Base-by-base conservation (phyloP, 2,329 filamentous ascomycete species). In the Xylaria sp. region DNA sequence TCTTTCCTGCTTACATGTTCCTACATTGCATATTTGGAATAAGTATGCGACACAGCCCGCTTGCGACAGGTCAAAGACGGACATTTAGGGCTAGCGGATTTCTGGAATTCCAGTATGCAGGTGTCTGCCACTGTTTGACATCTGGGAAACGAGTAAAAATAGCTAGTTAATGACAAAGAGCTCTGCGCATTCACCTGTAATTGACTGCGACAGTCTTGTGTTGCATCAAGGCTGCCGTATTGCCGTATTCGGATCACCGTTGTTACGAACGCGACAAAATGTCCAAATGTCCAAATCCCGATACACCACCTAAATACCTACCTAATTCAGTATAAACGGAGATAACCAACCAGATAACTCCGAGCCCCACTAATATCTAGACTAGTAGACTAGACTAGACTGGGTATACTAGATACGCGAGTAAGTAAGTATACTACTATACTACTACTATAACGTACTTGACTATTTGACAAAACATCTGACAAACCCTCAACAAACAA, bases 291-390 rank as follows among this genome's bases (percentile, higher is more conserved):
- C n/a, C 20, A 22, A 25, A 45, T 7, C 38, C 13, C 10, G 4
- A 45, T 25, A 25, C 42, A 10, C n/a, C 17, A 22, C 29, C 7
- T 31, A 31, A 7, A 7, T 31, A 31, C 29, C 29, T 45, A 22
- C n/a, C n/a, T n/a, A n/a, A n/a, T n/a, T n/a, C n/a, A n/a, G 15
- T 51, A 13, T 36, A 17, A 36, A 27, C 45, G 54, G 61, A 63
- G 54, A 63, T 58, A 58, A 22, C 42, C 44, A 42, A 33, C 20
- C 13, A 15, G 53, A 20, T 6, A 36, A 25, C 38, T 22, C 44
- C 45, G 57, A 58, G 27, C 36, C 45, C 61, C 54, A 54, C 47
- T 27, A 53, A 29, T 20, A 22, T 45, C 15, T 11, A 45, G 20
- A n/a, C 13, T 10, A 38, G 50, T 31, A 11, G 22, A 50, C 51